Conservation (phyloP, 1,284 basidiomycete genomes). For the Cryptococcus sp. region DNA sequence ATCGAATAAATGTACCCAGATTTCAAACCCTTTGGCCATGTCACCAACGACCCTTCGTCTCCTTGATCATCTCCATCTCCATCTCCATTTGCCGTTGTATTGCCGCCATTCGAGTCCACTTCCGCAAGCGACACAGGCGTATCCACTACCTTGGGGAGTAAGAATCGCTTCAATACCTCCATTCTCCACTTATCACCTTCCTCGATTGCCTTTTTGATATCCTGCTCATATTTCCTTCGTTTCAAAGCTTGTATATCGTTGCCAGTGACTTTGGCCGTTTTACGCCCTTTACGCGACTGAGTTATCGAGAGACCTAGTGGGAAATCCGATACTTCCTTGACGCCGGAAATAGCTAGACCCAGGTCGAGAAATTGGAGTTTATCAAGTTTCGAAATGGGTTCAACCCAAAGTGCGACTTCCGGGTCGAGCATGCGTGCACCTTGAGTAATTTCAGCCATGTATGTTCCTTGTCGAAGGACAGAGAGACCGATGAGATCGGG, state of each 20-base stretch:
- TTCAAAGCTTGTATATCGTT: background rate
- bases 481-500: background rate
- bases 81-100: too few species aligned
- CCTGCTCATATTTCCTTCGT: background rate
- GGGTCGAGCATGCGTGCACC: background rate
- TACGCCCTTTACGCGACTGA: background rate
- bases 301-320: slow-evolving; percentile 3
- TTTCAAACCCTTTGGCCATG: background rate
- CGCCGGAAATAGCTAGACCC: slow-evolving; percentile 5
- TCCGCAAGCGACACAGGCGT: too few species aligned
- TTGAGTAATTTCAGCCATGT: background rate
- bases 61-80: too few species aligned
- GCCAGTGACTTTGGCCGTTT: background rate
- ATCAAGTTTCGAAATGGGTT: slow-evolving; percentile 1
- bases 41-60: background rate
- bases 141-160: too few species aligned
- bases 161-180: slow-evolving; percentile 2
- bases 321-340: slow-evolving; percentile 8
- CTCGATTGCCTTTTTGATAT: background rate
- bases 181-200: slow-evolving; percentile 11
- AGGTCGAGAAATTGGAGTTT: slow-evolving; percentile 7
- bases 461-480: background rate
- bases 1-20: background rate
- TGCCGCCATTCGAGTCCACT: too few species aligned
- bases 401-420: background rate